Conservation (phyloP, 2,329 filamentous ascomycete genomes). For the Ophiocordyceps sinensis region DNA sequence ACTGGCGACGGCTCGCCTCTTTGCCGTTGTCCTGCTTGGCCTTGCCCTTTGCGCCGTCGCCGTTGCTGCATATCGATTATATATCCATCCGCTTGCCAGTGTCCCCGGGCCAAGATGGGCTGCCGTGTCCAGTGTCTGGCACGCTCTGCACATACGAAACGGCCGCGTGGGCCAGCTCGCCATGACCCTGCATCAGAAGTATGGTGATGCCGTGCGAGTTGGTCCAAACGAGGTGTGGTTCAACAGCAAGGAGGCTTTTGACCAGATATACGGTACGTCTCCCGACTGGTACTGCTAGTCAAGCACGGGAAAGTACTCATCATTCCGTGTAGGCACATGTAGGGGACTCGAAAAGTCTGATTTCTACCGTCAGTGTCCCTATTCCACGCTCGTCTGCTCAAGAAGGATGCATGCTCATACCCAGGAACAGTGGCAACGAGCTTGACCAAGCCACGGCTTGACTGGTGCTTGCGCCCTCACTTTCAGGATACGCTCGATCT, state of each 20-base stretch:
- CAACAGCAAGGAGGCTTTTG: conserved; percentile 30
- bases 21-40: background rate
- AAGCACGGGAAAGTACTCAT: background rate
- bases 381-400: background rate
- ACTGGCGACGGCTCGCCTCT: background rate
- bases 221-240: conserved; percentile 41
- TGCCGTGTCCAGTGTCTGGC: conserved; percentile 32
- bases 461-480: conserved; percentile 19
- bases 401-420: background rate
- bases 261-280: conserved; percentile 29
- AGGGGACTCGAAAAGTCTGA: conserved; percentile 36
- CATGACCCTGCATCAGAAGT: conserved; percentile 26
- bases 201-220: conserved; percentile 37
- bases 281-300: no score
- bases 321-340: conserved; percentile 21
- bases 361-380: conserved; percentile 30
- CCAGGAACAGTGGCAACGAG: conserved; percentile 26
- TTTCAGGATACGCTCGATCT: conserved; percentile 33
- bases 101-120: conserved; percentile 33
- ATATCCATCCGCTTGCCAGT: conserved; percentile 27
- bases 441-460: conserved; percentile 25
- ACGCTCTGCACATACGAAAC: conserved; percentile 28
- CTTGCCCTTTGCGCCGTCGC: conserved; percentile 5
- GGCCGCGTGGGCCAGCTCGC: conserved; percentile 27
- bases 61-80: conserved; percentile 21